Conservation (phyloP, 495 filamentous ascomycete genomes). For the Pyrenopolyporus hunteri region DNA sequence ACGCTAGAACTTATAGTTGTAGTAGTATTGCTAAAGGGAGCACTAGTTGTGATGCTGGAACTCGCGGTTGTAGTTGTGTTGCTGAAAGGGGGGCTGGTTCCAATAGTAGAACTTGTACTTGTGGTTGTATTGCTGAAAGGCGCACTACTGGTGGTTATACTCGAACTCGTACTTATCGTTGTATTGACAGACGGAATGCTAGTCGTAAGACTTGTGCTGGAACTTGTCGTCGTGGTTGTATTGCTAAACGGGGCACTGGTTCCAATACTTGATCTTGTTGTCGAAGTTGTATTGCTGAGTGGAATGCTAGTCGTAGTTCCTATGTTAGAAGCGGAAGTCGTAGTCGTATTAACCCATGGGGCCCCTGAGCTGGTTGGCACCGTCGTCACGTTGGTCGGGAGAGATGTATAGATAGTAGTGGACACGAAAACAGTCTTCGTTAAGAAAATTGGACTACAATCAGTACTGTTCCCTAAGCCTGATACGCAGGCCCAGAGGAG, state of each 20-base stretch:
- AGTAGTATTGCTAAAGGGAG: neutral
- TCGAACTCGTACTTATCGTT: neutral
- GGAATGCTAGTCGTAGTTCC: constrained; percentile 6
- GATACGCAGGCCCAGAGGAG: constrained; percentile 25
- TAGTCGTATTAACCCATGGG: constrained; percentile 15
- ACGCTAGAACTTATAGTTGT: neutral
- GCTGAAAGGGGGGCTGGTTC: neutral
- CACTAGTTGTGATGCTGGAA: neutral
- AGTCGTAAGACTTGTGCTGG: neutral
- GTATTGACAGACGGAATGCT: neutral
- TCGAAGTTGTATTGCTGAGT: constrained; percentile 1
- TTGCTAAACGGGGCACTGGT: neutral
- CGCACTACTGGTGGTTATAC: too few species aligned
- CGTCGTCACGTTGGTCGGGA: constrained; percentile 24
- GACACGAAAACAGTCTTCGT: constrained; percentile 38
- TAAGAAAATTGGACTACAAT: constrained; percentile 18
- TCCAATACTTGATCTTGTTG: too few species aligned
- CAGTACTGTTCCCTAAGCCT: constrained; percentile 14
- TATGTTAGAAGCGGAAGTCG: constrained; percentile 1
- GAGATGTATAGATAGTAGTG: constrained; percentile 33
- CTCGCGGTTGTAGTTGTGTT: neutral
- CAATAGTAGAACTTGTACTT: neutral
- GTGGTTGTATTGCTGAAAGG: constrained; percentile 2
- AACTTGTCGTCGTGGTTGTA: neutral
- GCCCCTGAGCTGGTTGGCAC: constrained; percentile 7